Percentiles rank a stretch among this genome's conserved stretches.
These are phyloP conservation scores for Sporothrix variecibatus DNA, from an alignment of 2,329 filamentous ascomycete genomes.

Conservation along the genomic window DNA sequence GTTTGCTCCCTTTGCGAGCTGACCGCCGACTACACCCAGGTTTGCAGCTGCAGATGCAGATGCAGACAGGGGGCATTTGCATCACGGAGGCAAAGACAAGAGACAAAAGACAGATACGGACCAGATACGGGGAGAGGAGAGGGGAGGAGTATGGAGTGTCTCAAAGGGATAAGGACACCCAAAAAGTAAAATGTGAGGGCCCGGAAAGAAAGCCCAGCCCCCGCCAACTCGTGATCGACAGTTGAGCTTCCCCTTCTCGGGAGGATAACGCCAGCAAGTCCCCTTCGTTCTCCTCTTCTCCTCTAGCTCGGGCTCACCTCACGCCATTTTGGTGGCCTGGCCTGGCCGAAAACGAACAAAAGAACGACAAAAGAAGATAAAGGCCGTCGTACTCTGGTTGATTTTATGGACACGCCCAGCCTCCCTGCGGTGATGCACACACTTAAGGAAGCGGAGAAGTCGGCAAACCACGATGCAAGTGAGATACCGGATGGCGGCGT, in stretches of 20 bases:
- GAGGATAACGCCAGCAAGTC: background rate
- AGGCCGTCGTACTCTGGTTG: background rate
- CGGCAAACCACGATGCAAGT: slow-evolving; percentile 1
- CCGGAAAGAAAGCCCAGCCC: background rate
- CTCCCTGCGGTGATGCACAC: background rate
- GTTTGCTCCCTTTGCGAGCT: background rate
- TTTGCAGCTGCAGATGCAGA: background rate
- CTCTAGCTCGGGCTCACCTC: background rate
- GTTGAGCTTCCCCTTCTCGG: slow-evolving; percentile 16
- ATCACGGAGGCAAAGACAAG: background rate
- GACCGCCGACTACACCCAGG: background rate
- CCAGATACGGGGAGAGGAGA: background rate
- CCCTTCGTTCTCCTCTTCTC: background rate
- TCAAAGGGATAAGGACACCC: no score
- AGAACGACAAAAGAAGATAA: slow-evolving; percentile 15
- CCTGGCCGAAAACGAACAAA: background rate
- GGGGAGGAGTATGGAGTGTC: background rate
- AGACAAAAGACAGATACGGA: background rate
- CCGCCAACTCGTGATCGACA: slow-evolving; percentile 19
- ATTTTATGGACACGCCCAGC: background rate
- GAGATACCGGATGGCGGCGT: background rate
- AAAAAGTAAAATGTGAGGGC: background rate
- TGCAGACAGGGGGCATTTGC: background rate
- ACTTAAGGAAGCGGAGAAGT: background rate
- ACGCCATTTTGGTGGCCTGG: background rate